Evolutionary conservation across 169 alveolate genomes (phyloP).

Genomic region (Cryptosporidium ryanae): DNA sequence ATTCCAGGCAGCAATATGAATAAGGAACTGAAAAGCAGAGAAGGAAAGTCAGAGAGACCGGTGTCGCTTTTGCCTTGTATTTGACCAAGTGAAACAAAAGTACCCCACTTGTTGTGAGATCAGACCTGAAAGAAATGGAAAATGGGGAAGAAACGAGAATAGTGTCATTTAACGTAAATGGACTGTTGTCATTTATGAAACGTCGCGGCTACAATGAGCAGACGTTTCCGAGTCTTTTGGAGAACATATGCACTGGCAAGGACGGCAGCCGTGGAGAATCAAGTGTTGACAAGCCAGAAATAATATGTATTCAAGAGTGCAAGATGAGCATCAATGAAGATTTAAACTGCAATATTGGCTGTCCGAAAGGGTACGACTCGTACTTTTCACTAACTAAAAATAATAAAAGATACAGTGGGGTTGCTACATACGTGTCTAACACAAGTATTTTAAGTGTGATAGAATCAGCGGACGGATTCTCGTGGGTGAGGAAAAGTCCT

Average conservation of each 20-base stretch:
- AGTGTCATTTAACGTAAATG: slow-evolving; percentile 62
- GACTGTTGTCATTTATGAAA: slow-evolving; percentile 21
- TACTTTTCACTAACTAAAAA: slow-evolving; percentile 32
- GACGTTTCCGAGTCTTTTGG: slow-evolving; percentile 6
- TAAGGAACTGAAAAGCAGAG: too few species aligned
- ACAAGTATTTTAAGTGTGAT: neutral
- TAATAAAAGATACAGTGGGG: slow-evolving; percentile 64
- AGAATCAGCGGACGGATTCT: slow-evolving; percentile 43
- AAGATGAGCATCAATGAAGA: slow-evolving; percentile 49
- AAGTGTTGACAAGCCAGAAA: slow-evolving; percentile 11
- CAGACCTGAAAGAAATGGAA: neutral
- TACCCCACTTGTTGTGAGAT: too few species aligned
- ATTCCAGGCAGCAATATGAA: too few species aligned
- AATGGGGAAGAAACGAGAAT: neutral
- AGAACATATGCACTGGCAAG: slow-evolving; percentile 10
- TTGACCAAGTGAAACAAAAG: too few species aligned
- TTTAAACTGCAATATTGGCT: slow-evolving; percentile 19
- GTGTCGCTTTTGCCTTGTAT: too few species aligned
- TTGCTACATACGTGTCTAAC: slow-evolving; percentile 31
- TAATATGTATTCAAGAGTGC: slow-evolving; percentile 57
- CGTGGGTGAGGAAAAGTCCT: slow-evolving; percentile 23
- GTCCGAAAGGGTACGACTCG: slow-evolving; percentile 31
- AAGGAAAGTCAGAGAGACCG: too few species aligned
- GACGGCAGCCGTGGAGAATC: neutral
- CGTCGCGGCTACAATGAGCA: slow-evolving; percentile 42